Percentiles rank a stretch among this genome's conserved stretches.
phyloP scores from a whole-genome alignment of 441 rosid species.

The Corymbia calophylla region DNA sequence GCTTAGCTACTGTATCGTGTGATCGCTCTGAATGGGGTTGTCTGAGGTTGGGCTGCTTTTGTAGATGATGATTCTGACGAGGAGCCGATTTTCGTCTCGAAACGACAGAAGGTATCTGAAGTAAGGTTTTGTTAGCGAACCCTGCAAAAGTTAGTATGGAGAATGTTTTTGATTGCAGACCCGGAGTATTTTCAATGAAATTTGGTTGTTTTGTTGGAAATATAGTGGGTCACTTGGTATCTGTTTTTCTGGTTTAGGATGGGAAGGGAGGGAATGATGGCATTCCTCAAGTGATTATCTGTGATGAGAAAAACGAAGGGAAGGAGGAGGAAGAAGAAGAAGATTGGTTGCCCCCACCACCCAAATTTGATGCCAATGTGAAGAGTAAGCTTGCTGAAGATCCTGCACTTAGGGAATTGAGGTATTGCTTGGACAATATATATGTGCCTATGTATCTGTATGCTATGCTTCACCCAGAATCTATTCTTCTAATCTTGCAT shows the following conservation, averaged over 20 bases:
- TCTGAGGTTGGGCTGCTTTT: background rate
- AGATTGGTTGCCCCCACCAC: conserved; percentile 85
- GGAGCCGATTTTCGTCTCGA: background rate
- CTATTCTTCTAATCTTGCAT: background rate
- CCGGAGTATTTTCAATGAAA: background rate
- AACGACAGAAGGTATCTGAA: background rate
- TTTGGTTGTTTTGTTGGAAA: background rate
- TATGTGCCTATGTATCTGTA: background rate
- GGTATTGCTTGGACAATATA: conserved; percentile 27
- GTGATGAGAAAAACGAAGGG: conserved; percentile 23
- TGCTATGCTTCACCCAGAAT: background rate
- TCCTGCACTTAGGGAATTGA: conserved; percentile 65
- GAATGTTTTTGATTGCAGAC: background rate
- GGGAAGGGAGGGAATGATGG: conserved; percentile 14
- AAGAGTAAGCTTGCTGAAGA: conserved; percentile 36
- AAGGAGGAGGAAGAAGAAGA: conserved; percentile 42
- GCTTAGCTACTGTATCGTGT: background rate
- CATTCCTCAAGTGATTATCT: conserved; percentile 7
- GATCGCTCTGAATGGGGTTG: background rate
- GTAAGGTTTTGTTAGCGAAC: background rate
- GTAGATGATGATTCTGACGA: background rate
- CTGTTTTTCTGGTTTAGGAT: background rate
- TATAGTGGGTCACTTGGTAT: background rate
- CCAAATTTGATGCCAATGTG: conserved; percentile 21
- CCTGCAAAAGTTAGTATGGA: background rate